phyloP scores from a whole-genome alignment of 495 filamentous ascomycete genomes.

The Podospora comata region DNA sequence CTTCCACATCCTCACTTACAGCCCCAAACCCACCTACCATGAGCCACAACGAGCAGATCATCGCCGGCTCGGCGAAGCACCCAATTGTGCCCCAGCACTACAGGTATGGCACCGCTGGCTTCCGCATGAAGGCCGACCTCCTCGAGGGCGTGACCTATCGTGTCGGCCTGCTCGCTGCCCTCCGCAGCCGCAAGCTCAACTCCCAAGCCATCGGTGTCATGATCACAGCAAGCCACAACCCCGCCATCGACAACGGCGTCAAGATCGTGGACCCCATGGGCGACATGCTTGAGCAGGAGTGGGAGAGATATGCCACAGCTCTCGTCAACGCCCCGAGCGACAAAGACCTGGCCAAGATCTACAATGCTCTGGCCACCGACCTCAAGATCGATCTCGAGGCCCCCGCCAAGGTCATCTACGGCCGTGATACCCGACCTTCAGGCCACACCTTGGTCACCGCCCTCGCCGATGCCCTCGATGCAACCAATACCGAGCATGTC shows the following conservation, averaged over 20 bases:
- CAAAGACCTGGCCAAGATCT: constrained; percentile 67
- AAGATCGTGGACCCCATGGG: constrained; percentile 98
- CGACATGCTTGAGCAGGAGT: constrained; percentile 92
- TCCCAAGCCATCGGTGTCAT: constrained; percentile 94
- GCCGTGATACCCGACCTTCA: constrained; percentile 88
- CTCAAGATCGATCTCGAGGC: constrained; percentile 69
- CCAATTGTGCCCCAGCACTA: constrained; percentile 68
- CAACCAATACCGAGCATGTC: constrained; percentile 64
- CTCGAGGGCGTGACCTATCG: constrained; percentile 91
- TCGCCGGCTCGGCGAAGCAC: constrained; percentile 62
- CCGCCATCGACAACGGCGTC: constrained; percentile 93
- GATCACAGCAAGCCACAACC: constrained; percentile 99
- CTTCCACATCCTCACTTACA: constrained; percentile 12
- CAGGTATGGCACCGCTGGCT: constrained; percentile 91
- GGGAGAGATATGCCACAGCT: constrained; percentile 83
- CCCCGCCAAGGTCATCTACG: constrained; percentile 79
- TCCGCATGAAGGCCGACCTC: constrained; percentile 57
- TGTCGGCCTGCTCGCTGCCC: constrained; percentile 80
- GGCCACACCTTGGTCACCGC: constrained; percentile 77
- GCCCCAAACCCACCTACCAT: constrained; percentile 13
- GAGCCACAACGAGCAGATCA: constrained; percentile 43
- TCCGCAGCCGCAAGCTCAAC: constrained; percentile 85
- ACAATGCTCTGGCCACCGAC: constrained; percentile 65
- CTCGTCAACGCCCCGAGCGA: constrained; percentile 81
- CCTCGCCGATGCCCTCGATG: constrained; percentile 72